Conservation (phyloP, 371 early-diverging fungal genomes). For the Actinomucor elegans region DNA sequence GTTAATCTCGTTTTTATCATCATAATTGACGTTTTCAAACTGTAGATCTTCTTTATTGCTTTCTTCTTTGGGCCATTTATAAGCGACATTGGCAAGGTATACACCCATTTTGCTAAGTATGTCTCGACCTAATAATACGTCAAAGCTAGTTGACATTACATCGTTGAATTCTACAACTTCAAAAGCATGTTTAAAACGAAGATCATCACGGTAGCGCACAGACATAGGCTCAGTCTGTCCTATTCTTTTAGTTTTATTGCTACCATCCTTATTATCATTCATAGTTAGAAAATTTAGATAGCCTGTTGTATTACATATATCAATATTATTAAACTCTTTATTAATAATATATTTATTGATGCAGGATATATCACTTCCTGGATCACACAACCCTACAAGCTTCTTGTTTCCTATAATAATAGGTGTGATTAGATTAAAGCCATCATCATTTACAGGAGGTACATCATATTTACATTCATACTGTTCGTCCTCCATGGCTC, state of each 20-base stretch:
- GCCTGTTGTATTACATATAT: background rate
- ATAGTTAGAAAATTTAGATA: conserved; percentile 3
- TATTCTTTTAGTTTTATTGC: background rate
- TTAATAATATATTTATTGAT: background rate
- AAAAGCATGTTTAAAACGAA: background rate
- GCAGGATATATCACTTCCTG: conserved; percentile 1
- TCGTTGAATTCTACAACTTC: conserved; percentile 14
- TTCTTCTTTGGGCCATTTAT: conserved; percentile 10
- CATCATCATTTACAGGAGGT: no score
- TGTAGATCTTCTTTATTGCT: background rate
- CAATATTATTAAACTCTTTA: background rate
- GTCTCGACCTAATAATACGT: conserved; percentile 3
- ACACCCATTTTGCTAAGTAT: background rate
- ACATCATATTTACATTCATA: no score
- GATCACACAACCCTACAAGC: no score
- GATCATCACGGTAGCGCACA: background rate
- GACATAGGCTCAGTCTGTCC: background rate
- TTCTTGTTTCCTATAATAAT: no score
- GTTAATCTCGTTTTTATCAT: background rate
- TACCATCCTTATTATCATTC: background rate
- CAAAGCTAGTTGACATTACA: background rate
- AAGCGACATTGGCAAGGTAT: background rate
- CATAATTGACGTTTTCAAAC: conserved; percentile 7
- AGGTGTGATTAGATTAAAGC: no score
- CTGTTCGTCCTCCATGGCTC: no score